These are phyloP conservation scores for Blastobotrys attinorum DNA, from an alignment of 805 yeast species.

Conservation along the genomic window DNA sequence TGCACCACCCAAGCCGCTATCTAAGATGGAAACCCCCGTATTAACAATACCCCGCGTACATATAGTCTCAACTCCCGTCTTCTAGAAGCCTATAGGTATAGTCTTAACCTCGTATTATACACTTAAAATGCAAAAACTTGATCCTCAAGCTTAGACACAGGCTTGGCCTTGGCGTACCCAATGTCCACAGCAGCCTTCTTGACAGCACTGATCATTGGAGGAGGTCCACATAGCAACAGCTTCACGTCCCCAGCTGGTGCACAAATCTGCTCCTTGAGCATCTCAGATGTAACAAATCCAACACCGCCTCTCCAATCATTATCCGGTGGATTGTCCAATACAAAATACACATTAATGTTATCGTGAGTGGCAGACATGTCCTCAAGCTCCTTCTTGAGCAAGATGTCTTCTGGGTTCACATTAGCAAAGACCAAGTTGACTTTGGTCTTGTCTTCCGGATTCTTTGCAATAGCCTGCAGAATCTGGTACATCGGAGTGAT, in stretches of 20 bases:
- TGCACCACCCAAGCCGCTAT: no score
- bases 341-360: slow-evolving; percentile 55
- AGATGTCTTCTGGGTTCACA: slow-evolving; percentile 67
- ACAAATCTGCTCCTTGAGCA: slow-evolving; percentile 58
- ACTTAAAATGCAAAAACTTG: slow-evolving; percentile 76
- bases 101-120: not conserved
- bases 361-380: slow-evolving; percentile 46
- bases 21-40: no score
- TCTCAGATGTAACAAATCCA: slow-evolving; percentile 77
- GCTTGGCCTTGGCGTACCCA: slow-evolving; percentile 79
- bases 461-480: slow-evolving; percentile 60
- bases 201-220: slow-evolving; percentile 79
- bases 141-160: slow-evolving; percentile 83
- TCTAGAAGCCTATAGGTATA: no score
- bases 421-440: slow-evolving; percentile 74
- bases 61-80: no score
- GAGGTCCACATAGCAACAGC: slow-evolving; percentile 87
- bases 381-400: slow-evolving; percentile 74
- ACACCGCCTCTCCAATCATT: slow-evolving; percentile 71
- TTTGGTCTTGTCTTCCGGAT: slow-evolving; percentile 72
- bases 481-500: slow-evolving; percentile 94
- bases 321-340: slow-evolving; percentile 61
- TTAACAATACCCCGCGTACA: no score
- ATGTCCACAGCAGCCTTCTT: slow-evolving; percentile 67
- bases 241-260: slow-evolving; percentile 51